A percentile compares a stretch with the other conserved stretches of the same genome.
Evolutionary conservation across 257 asterid species (phyloP).

Genomic region (Euphrasia confusa): DNA sequence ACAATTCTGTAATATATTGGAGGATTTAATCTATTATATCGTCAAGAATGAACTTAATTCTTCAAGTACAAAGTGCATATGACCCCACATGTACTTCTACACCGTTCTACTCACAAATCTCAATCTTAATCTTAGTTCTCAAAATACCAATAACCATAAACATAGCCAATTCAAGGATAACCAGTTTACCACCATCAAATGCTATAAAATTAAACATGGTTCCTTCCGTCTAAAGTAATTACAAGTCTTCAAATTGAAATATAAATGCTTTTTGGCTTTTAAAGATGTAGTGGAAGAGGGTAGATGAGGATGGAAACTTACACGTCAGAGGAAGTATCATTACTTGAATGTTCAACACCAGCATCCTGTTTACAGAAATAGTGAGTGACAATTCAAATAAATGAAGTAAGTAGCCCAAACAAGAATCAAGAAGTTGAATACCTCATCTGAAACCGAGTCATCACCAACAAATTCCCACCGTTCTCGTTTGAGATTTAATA

Average conservation of each 20-base stretch:
- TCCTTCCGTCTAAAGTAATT: neutral
- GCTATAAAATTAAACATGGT: slow-evolving; percentile 5
- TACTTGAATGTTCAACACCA: slow-evolving; percentile 49
- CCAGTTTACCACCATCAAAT: neutral
- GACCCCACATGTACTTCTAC: slow-evolving; percentile 7
- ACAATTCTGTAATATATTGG: slow-evolving; percentile 7
- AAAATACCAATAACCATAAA: slow-evolving; percentile 7
- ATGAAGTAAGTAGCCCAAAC: slow-evolving; percentile 19
- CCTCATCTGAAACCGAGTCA: slow-evolving; percentile 43
- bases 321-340: slow-evolving; percentile 59
- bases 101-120: slow-evolving; percentile 20
- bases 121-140: slow-evolving; percentile 24
- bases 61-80: slow-evolving; percentile 3
- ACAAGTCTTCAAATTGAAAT: neutral
- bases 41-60: slow-evolving; percentile 17
- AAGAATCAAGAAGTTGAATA: slow-evolving; percentile 31
- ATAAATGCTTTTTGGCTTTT: neutral
- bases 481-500: slow-evolving; percentile 54
- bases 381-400: slow-evolving; percentile 8
- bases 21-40: neutral
- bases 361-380: slow-evolving; percentile 43
- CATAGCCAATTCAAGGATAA: slow-evolving; percentile 15
- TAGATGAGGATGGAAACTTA: slow-evolving; percentile 34
- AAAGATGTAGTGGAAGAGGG: slow-evolving; percentile 8
- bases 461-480: slow-evolving; percentile 52